These are phyloP conservation scores for Gracilariopsis chorda DNA, from an alignment of 23 red algal genomes.

Conservation along the genomic window DNA sequence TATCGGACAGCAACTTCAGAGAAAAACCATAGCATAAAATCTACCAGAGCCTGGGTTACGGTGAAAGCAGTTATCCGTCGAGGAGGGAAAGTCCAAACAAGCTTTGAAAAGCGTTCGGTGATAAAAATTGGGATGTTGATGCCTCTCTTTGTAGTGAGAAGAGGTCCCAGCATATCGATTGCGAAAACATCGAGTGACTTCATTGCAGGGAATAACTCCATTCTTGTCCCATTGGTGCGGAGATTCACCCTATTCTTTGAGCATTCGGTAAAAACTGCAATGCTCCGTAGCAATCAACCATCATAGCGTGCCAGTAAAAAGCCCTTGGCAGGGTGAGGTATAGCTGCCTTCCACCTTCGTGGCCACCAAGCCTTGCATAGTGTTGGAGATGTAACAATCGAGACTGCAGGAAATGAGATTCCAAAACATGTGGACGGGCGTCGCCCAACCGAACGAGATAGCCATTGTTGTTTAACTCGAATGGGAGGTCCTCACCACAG, in stretches of 20 bases:
- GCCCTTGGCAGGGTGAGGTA: no score
- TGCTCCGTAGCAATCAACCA: no score
- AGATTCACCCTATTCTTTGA: neutral
- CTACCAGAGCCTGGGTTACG: neutral
- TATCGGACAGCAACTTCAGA: neutral
- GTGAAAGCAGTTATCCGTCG: neutral
- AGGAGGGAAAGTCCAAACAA: neutral
- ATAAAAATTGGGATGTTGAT: neutral
- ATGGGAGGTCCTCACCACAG: no score
- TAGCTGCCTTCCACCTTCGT: no score
- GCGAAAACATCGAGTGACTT: neutral
- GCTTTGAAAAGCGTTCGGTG: neutral
- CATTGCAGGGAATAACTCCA: neutral
- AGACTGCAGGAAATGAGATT: no score
- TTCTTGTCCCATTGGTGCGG: neutral
- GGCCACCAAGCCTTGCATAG: no score
- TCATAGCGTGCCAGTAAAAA: no score
- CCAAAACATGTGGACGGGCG: no score
- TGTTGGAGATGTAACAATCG: no score
- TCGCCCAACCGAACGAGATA: no score
- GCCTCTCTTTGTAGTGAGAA: neutral
- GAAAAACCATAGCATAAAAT: neutral
- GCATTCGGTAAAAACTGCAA: no score
- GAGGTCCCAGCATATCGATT: neutral
- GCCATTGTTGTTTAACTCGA: no score